Base-by-base conservation (phyloP, 2,329 filamentous ascomycete genomes). In the Aspergillus terreus region DNA sequence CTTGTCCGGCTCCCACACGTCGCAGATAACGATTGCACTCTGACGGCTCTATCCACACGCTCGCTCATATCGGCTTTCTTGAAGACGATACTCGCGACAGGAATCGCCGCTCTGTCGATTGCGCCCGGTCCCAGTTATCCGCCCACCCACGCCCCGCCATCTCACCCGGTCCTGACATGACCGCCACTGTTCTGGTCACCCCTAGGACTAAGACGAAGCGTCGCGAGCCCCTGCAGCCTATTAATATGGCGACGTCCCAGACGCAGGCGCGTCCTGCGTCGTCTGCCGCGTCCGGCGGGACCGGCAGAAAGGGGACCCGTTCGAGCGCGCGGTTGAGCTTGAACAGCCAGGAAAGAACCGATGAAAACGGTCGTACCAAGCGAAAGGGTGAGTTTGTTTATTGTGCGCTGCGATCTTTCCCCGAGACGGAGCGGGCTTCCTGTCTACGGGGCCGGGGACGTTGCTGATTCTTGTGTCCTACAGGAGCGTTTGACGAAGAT, bases 401-500 rank as follows among this genome's bases (percentile, higher is more conserved):
- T 19, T 27, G 21, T 19, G 17, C 11, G 15, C 12, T 33, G 44
- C 11, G 25, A 7, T 25, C 15, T 25, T 30, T 30, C 6, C 7
- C 27, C 27, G 27, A 30, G 27, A 30, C 27, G 27, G 27, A 11
- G 27, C 27, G 27, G 7, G 7, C 27, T 9, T 11, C 10, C 27
- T 30, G 27, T 30, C 27, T 9, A 30, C 6, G 7, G 27, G 27
- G 27, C 27, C 3, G 10, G 27, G 10, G 10, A 19, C 27, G 10
- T 30, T 30, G 25, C 38, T 52, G 54, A 56, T 59, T 51, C 25
- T 40, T 47, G 35, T 53, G 46, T 52, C 50, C 41, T 55, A 49
- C 53, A 75, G 77, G 72, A 55, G 23, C 47, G 6, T 86, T 86
- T 61, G 86, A 89, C 62, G 87, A 92, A 69, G 82, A 87, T 63